Evolutionary conservation across 192 early-diverging fungal genomes (phyloP).

Genomic region (Lobosporangium transversale): DNA sequence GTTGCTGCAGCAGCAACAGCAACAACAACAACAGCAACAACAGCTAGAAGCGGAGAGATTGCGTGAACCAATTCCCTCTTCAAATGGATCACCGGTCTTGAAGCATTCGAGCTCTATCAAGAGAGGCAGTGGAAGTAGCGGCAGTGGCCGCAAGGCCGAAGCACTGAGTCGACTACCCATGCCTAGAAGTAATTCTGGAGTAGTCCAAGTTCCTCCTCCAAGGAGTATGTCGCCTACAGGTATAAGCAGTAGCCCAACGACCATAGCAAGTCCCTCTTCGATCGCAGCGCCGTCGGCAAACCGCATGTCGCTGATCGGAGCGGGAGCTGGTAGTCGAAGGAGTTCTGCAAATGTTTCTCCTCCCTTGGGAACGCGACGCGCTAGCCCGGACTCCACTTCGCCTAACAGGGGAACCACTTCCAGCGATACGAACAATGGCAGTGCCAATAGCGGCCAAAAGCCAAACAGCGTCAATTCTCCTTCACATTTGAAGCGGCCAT

Average conservation of each 20-base stretch:
- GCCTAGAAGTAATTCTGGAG: slow-evolving; percentile 31
- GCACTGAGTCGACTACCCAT: slow-evolving; percentile 39
- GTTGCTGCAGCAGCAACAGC: slow-evolving; percentile 44
- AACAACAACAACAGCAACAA: slow-evolving; percentile 32
- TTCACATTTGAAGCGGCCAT: slow-evolving; percentile 40
- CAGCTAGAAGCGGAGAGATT: slow-evolving; percentile 25
- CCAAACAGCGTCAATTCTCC: slow-evolving; percentile 11
- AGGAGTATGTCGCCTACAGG: too few species aligned
- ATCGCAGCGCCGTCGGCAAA: slow-evolving; percentile 1
- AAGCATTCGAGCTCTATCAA: slow-evolving; percentile 2
- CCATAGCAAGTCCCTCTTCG: slow-evolving; percentile 17
- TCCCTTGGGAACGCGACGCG: slow-evolving; percentile 11
- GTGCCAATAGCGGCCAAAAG: slow-evolving; percentile 19
- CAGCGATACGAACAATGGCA: slow-evolving; percentile 6
- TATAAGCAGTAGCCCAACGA: background rate
- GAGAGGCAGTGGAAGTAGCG: slow-evolving; percentile 9
- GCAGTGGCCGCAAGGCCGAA: slow-evolving; percentile 38
- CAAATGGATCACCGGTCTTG: slow-evolving; percentile 7
- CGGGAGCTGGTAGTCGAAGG: slow-evolving; percentile 21
- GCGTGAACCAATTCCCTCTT: slow-evolving; percentile 19
- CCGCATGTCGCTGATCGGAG: too few species aligned
- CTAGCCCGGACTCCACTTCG: slow-evolving; percentile 15
- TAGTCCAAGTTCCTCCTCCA: slow-evolving; percentile 13
- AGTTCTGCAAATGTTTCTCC: slow-evolving; percentile 16
- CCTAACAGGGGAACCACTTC: background rate